Base-by-base conservation (phyloP, 306 rosid genomes). In the Acacia crassicarpa region DNA sequence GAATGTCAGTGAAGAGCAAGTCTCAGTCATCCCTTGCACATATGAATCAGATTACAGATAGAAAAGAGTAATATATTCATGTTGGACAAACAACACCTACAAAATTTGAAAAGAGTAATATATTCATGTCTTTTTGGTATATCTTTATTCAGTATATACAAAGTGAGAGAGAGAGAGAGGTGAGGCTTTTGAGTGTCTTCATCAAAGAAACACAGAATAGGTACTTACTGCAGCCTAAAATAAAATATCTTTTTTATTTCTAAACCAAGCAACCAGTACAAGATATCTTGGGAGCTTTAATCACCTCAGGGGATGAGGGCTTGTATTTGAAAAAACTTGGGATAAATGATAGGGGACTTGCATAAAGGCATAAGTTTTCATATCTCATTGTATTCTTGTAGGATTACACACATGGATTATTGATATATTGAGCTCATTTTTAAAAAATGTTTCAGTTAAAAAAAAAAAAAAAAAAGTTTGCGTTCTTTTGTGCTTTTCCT, bases 1-100 rank as follows among this genome's bases (percentile, higher is more conserved):
- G 86, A 95, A 95, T 80, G 99, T 90, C 71, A 95, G 43, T 14
- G 99, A 92, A 72, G 98, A 95, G 82, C 98, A 91, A 25, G 97
- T 83, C 84, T 95, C 96, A 38, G 99, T 93, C 99, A 95, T 92
- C 79, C 97, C 98, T 94, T 72, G 41, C 44, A 68, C 4, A 67
- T 78, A 70, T 83, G 53, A 73, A 84, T 78, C 78, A 85, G 65
- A 82, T 54, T 27, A 80, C 27, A 75, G 19, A 41, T 63, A 62
- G 6, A 48, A 13, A 33, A 66, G 16, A 63, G 44, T 35, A 3
- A 2, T 61, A 25, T 61, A 46, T 45, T 67, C 59, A 32, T 43
- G 70, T 46, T 41, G 54, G 40, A 61, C 54, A 13, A 25, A 48
- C 16, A 43, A 45, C 40, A 67, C 59, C n/a, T 14, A 6, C 78